A percentile compares a stretch with the other conserved stretches of the same genome.
These are phyloP conservation scores for Naganishia randhawae DNA, from an alignment of 768 basidiomycete species.

Conservation along the genomic window DNA sequence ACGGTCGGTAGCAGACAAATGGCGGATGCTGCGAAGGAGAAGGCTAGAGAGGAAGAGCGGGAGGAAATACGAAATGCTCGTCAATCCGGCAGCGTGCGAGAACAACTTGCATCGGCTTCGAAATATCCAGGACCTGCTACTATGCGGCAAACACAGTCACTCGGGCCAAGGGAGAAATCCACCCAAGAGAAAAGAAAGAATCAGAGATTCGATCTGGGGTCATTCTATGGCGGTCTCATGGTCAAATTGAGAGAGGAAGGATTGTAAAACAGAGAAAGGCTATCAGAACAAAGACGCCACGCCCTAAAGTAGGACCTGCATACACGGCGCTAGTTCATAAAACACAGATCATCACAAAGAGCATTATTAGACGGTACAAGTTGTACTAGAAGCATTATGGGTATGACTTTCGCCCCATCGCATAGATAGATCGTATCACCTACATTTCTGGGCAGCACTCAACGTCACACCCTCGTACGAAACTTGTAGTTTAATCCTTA, in stretches of 20 bases:
- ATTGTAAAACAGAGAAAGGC: neutral
- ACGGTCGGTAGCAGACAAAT: constrained; percentile 42
- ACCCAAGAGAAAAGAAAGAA: constrained; percentile 34
- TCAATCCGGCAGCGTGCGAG: neutral
- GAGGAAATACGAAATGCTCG: constrained; percentile 4
- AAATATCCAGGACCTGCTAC: neutral
- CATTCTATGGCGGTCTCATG: constrained; percentile 82
- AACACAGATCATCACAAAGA: neutral
- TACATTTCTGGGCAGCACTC: too few relatives aligned
- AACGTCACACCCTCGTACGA: too few relatives aligned
- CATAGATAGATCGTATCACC: too few relatives aligned
- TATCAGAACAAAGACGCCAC: neutral
- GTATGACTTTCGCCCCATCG: too few relatives aligned
- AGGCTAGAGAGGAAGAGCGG: constrained; percentile 30
- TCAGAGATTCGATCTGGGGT: constrained; percentile 70
- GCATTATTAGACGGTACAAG: neutral
- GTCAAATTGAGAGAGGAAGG: constrained; percentile 92
- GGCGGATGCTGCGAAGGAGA: constrained; percentile 43
- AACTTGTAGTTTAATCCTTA: too few relatives aligned
- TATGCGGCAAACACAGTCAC: constrained; percentile 23
- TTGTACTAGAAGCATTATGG: neutral
- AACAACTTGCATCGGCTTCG: constrained; percentile 8
- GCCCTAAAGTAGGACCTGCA: too few relatives aligned
- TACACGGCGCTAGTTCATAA: too few relatives aligned
- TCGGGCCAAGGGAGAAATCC: constrained; percentile 30